These are phyloP conservation scores for Syncephalastrum monosporum DNA, from an alignment of 371 early-diverging fungal genomes.

Conservation along the genomic window DNA sequence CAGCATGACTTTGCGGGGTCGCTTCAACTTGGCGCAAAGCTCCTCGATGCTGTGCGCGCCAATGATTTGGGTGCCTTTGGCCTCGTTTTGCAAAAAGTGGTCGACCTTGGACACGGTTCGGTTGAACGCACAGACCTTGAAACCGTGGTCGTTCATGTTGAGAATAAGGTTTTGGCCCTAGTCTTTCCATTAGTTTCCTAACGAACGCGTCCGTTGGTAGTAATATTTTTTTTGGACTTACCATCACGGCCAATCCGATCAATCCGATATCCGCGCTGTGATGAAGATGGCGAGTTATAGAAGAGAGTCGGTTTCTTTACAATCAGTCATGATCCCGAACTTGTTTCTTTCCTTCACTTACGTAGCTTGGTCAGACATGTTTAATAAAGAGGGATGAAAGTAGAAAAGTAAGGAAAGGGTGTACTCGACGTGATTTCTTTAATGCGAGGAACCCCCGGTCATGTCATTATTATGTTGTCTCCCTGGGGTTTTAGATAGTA, in stretches of 20 bases:
- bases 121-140: slow-evolving; percentile 94
- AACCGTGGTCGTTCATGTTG: slow-evolving; percentile 98
- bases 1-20: slow-evolving; percentile 95
- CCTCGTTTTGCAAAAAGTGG: slow-evolving; percentile 91
- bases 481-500: too few relatives aligned
- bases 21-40: slow-evolving; percentile 88
- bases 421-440: too few relatives aligned
- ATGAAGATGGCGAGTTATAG: background rate
- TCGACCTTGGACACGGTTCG: slow-evolving; percentile 96
- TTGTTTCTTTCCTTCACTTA: slow-evolving; percentile 4
- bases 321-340: too few relatives aligned
- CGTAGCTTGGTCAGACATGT: slow-evolving; percentile 14
- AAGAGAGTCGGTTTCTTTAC: background rate
- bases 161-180: slow-evolving; percentile 98
- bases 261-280: slow-evolving; percentile 97
- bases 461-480: too few relatives aligned
- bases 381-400: background rate
- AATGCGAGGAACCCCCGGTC: too few relatives aligned
- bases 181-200: background rate
- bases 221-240: slow-evolving; percentile 31
- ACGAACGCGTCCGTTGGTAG: background rate
- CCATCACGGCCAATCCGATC: slow-evolving; percentile 99
- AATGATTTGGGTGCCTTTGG: slow-evolving; percentile 93
- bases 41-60: slow-evolving; percentile 95
- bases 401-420: too few relatives aligned